A percentile compares a stretch with the other conserved stretches of the same genome.
phyloP scores from a whole-genome alignment of 192 early-diverging fungal genomes.

The Rhizoclosmatium sp. region DNA sequence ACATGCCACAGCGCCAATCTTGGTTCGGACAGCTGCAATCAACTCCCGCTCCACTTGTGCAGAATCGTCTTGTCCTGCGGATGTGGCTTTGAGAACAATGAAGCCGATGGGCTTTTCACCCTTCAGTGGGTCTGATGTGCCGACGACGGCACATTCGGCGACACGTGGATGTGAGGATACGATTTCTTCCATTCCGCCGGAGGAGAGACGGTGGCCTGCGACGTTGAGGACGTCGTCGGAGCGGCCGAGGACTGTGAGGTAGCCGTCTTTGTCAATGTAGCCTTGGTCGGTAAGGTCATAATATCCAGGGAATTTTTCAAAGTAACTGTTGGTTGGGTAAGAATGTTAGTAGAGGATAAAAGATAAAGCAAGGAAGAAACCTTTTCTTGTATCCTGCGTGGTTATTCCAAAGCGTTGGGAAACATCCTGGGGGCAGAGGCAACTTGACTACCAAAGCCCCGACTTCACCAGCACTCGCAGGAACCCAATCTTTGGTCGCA shows the following conservation, averaged over 20 bases:
- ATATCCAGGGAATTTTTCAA: slow-evolving; percentile 80
- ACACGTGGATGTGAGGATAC: slow-evolving; percentile 66
- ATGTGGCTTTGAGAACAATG: slow-evolving; percentile 45
- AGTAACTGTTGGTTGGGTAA: slow-evolving; percentile 56
- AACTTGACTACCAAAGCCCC: slow-evolving; percentile 82
- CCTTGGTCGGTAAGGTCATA: slow-evolving; percentile 87
- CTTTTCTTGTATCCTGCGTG: slow-evolving; percentile 68
- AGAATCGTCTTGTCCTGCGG: slow-evolving; percentile 5
- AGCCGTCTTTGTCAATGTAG: slow-evolving; percentile 69
- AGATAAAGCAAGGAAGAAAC: neutral
- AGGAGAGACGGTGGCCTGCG: slow-evolving; percentile 84
- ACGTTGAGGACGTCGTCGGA: slow-evolving; percentile 80
- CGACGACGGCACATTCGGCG: slow-evolving; percentile 56
- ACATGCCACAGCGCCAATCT: slow-evolving; percentile 84
- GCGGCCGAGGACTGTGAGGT: slow-evolving; percentile 50
- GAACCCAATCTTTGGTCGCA: slow-evolving; percentile 22
- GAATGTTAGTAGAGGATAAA: neutral
- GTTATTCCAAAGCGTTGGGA: slow-evolving; percentile 83
- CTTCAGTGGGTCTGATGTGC: slow-evolving; percentile 45
- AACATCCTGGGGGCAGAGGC: slow-evolving; percentile 82
- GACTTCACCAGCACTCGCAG: slow-evolving; percentile 60
- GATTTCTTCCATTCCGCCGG: slow-evolving; percentile 79
- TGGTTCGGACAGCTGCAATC: slow-evolving; percentile 62
- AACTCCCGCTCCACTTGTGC: slow-evolving; percentile 56
- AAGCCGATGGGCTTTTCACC: slow-evolving; percentile 54